Evolutionary conservation across 805 yeast genomes (phyloP).

Genomic region (Tetrapisispora nanseiensis): DNA sequence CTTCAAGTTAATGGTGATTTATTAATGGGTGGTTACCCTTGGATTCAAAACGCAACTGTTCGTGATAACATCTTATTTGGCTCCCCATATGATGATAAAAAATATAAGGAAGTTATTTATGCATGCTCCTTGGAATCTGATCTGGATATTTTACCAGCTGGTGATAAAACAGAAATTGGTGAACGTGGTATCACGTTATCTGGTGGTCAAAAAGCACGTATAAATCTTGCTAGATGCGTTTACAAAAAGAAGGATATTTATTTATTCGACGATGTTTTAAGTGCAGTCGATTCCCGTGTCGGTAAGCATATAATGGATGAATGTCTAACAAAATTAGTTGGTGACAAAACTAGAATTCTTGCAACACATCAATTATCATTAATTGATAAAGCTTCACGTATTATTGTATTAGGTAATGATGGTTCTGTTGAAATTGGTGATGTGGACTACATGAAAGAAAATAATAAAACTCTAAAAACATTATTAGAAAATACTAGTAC

Average conservation of each 20-base stretch:
- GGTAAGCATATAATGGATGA: constrained; percentile 68
- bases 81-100: constrained; percentile 37
- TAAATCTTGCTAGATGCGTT: constrained; percentile 70
- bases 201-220: constrained; percentile 86
- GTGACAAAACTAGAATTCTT: constrained; percentile 53
- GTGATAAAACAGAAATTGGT: constrained; percentile 73
- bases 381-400: constrained; percentile 56
- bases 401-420: constrained; percentile 53
- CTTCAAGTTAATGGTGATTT: constrained; percentile 45
- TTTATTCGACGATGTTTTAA: constrained; percentile 66
- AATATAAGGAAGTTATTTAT: constrained; percentile 44
- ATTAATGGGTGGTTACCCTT: constrained; percentile 54
- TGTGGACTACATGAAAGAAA: constrained; percentile 38
- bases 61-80: constrained; percentile 71
- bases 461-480: constrained; percentile 39
- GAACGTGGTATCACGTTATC: constrained; percentile 78
- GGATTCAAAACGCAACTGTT: constrained; percentile 78
- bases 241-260: constrained; percentile 60
- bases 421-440: constrained; percentile 56
- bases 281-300: constrained; percentile 82
- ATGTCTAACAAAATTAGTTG: constrained; percentile 53
- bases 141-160: constrained; percentile 56
- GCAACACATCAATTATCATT: constrained; percentile 81
- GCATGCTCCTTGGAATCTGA: constrained; percentile 64
- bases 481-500: constrained; percentile 41